Percentiles rank a stretch among this genome's conserved stretches.
phyloP scores from a whole-genome alignment of 192 early-diverging fungal genomes.

The Phlyctochytrium bullatum region DNA sequence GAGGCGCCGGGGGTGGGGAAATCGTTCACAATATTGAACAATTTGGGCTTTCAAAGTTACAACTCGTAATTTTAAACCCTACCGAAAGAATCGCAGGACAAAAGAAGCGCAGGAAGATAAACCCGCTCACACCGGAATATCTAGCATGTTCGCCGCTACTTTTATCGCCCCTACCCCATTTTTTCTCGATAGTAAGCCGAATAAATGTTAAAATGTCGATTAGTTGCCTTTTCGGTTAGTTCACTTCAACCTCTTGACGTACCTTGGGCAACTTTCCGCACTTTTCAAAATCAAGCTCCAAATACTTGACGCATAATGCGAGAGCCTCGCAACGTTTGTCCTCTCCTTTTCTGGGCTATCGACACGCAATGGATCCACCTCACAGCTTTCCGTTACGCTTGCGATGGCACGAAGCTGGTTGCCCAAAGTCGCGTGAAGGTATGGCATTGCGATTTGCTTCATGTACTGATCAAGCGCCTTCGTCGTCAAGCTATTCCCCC shows the following conservation, averaged over 20 bases:
- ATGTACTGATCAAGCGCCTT: constrained; percentile 59
- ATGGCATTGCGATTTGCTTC: constrained; percentile 48
- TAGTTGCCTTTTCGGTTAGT: constrained; percentile 41
- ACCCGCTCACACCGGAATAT: constrained; percentile 51
- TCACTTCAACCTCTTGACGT: not conserved
- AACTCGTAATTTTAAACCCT: constrained; percentile 43
- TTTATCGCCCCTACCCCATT: constrained; percentile 20
- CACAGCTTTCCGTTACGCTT: constrained; percentile 34
- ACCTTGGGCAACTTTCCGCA: constrained; percentile 36
- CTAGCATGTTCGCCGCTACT: constrained; percentile 1
- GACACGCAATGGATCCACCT: constrained; percentile 40
- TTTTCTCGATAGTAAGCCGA: constrained; percentile 19
- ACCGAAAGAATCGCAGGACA: constrained; percentile 56
- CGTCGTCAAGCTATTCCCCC: constrained; percentile 55
- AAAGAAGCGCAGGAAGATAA: constrained; percentile 60
- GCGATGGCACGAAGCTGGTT: constrained; percentile 26
- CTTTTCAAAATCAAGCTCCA: constrained; percentile 41
- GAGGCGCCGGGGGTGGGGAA: constrained; percentile 37
- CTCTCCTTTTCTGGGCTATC: constrained; percentile 24
- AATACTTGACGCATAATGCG: constrained; percentile 26
- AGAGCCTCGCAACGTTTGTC: constrained; percentile 33
- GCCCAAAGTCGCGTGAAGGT: constrained; percentile 40
- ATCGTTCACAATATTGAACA: constrained; percentile 43
- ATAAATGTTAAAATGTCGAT: constrained; percentile 54
- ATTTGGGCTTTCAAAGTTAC: constrained; percentile 48